phyloP scores from a whole-genome alignment of 2,329 filamentous ascomycete genomes.

The Calonectria pseudoreteaudii region DNA sequence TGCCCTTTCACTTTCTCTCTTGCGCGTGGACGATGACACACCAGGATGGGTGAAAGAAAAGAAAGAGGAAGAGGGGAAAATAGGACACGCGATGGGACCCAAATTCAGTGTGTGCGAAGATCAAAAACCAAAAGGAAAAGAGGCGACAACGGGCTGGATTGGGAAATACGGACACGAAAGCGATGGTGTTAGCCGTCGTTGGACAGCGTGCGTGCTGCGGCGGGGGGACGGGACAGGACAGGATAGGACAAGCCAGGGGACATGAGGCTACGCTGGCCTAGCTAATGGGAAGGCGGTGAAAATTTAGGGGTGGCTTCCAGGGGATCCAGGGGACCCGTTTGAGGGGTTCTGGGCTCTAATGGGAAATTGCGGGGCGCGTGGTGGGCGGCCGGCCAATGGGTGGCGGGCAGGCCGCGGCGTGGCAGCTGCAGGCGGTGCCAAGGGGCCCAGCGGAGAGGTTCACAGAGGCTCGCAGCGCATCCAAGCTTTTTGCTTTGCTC shows the following conservation, averaged over 20 bases:
- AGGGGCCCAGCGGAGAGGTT: neutral
- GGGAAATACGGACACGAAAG: conserved; percentile 19
- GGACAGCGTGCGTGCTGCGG: conserved; percentile 9
- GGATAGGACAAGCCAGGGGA: neutral
- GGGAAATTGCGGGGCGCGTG: conserved; percentile 31
- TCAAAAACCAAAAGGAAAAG: neutral
- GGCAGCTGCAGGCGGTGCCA: conserved; percentile 16
- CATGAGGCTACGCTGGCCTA: conserved; percentile 28
- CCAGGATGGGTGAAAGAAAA: neutral
- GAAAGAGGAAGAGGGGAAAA: neutral
- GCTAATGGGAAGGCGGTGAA: conserved; percentile 41
- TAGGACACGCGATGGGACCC: neutral
- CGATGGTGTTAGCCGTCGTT: conserved; percentile 12
- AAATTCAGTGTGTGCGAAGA: neutral
- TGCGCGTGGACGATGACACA: neutral
- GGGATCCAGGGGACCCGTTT: conserved; percentile 30
- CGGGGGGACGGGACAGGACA: conserved; percentile 23
- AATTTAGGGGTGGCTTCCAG: conserved; percentile 38
- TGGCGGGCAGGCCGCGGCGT: conserved; percentile 32
- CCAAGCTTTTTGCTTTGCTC: conserved; percentile 12
- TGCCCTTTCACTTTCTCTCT: neutral
- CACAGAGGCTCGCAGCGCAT: neutral
- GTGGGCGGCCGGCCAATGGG: conserved; percentile 26
- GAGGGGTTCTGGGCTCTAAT: conserved; percentile 14
- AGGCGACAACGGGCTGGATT: neutral